phyloP scores from a whole-genome alignment of 176 grass and related monocot species.

The Coix lacrymajobi region DNA sequence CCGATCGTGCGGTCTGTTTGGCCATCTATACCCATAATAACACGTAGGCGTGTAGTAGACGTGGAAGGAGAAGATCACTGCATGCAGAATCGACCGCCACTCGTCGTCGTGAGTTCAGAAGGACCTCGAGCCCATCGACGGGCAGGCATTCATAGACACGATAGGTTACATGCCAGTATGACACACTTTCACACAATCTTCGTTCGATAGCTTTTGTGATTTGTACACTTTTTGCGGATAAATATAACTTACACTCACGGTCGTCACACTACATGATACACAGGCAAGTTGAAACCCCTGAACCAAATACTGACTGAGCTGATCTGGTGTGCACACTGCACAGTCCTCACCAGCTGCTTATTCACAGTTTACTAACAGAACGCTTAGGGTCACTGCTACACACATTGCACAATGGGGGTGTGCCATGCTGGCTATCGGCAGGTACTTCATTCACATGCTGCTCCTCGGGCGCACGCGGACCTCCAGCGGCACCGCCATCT shows the following conservation, averaged over 20 bases:
- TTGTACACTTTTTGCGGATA: constrained; percentile 23
- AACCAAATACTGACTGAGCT: constrained; percentile 10
- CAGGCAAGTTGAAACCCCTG: not conserved
- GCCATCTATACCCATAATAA: no score
- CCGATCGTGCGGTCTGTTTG: no score
- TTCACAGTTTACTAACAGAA: constrained; percentile 19
- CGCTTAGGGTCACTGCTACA: constrained; percentile 28
- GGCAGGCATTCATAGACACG: not conserved
- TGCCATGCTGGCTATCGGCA: not conserved
- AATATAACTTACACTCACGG: not conserved
- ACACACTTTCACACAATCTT: constrained; percentile 11
- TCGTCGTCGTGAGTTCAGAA: no score
- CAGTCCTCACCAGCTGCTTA: constrained; percentile 28
- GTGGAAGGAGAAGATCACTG: no score
- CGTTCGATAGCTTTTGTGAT: constrained; percentile 28
- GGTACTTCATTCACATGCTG: not conserved
- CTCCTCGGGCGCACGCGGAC: constrained; percentile 44
- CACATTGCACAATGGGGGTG: constrained; percentile 8
- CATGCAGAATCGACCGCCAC: no score
- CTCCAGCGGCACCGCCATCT: constrained; percentile 77
- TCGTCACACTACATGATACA: constrained; percentile 2
- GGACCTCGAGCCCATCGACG: not conserved
- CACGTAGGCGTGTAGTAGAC: no score
- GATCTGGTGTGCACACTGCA: constrained; percentile 9
- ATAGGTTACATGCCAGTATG: not conserved